A percentile compares a stretch with the other conserved stretches of the same genome.
These are phyloP conservation scores for Cutaneotrichosporon arboriforme DNA, from an alignment of 1,284 basidiomycete genomes.

Conservation along the genomic window DNA sequence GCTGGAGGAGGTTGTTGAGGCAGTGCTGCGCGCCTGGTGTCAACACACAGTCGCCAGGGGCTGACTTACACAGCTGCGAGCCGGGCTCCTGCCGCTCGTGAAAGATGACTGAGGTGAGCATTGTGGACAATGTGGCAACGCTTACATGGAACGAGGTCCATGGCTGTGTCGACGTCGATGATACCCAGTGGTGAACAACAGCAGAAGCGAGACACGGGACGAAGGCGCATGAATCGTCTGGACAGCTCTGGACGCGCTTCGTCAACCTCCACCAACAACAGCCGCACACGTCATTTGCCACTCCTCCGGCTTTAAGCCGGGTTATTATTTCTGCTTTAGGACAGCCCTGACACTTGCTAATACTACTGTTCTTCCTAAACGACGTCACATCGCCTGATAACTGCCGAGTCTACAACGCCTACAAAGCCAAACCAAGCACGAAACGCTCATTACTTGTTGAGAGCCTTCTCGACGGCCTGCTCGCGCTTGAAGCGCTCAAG, in stretches of 20 bases:
- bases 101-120: conserved; percentile 35
- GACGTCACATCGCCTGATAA: no score
- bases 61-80: conserved; percentile 42
- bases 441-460: not conserved
- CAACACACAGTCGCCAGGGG: not conserved
- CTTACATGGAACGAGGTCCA: conserved; percentile 16
- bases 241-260: not conserved
- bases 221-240: not conserved
- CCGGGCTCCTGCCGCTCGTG: conserved; percentile 48
- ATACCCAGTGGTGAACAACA: not conserved
- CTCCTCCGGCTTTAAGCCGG: no score
- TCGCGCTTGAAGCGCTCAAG: conserved; percentile 26
- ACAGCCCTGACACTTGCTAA: no score
- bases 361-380: not conserved
- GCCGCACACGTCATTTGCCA: conserved; percentile 7
- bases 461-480: conserved; percentile 1
- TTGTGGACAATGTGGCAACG: not conserved
- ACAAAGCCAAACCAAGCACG: not conserved
- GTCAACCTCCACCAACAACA: not conserved
- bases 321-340: not conserved
- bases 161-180: not conserved
- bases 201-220: not conserved
- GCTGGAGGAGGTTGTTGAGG: conserved; percentile 51
- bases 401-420: not conserved
- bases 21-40: conserved; percentile 49